Base-by-base conservation (phyloP, 148 eudicot species). In the Rhododendron griersonianum region DNA sequence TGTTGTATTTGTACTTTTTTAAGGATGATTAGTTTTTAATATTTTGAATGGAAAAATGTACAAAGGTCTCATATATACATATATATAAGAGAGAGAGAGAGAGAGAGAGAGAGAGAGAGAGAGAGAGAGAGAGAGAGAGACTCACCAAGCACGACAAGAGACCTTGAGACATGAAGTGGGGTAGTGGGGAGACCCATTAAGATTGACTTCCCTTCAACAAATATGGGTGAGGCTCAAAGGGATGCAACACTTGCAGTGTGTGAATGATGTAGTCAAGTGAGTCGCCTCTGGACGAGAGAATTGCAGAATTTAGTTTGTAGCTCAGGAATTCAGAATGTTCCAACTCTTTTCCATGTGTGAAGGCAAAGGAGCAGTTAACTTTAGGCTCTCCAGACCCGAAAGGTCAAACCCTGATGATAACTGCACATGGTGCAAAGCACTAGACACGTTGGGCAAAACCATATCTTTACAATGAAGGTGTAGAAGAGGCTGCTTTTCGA, bases 281-380 rank as follows among this genome's bases (percentile, higher is more conserved):
- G 37, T 35, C 6, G 37, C 78, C 23, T 74, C 23, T 16, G 10
- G n/a, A 39, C 41, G 80, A 23, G 55, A 78, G 47, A 48, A 44
- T 23, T n/a, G 16, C 48, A 47, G 57, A 47, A 47, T 28, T 15
- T 78, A 45, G 25, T 47, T 47, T 3, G 48, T 11, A n/a, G 81
- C 33, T 78, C 81, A 78, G 45, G 57, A 78, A 47, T n/a, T n/a
- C 81, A 47, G 57, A 78, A 78, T 78, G 85, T 94, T 92, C 99
- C 98, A 96, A 87, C 98, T 96, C 88, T 87, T 92, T 88, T 95
- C 95, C 99, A 96, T 96, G 90, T 96, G 99, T n/a, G 85, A 87
- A 16, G 99, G 95, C 90, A 96, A 89, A 75, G 95, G 93, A 87
- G 99, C 98, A 53, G 90, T 90, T 81, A 96, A 84, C 84, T 91